Conservation (phyloP, 768 basidiomycete genomes). For the Hygrophorus pudorinus region DNA sequence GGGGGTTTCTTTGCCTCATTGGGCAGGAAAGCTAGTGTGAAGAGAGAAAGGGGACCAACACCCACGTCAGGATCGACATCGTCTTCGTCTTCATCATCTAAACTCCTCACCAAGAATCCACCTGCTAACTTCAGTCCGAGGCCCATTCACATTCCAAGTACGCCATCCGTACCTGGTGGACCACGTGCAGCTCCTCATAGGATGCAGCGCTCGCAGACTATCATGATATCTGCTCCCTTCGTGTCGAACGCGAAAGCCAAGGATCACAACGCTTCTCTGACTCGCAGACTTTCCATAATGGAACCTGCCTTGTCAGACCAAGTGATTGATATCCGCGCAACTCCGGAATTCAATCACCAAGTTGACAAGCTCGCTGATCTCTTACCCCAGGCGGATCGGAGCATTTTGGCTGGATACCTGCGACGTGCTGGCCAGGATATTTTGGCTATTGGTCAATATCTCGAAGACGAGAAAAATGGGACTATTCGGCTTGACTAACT, state of each 20-base stretch:
- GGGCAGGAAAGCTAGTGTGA: slow-evolving; percentile 57
- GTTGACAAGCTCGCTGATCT: slow-evolving; percentile 64
- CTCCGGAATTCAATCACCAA: slow-evolving; percentile 52
- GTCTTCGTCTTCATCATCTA: slow-evolving; percentile 20
- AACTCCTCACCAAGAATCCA: slow-evolving; percentile 27
- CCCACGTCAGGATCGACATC: not conserved
- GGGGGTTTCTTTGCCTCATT: slow-evolving; percentile 67
- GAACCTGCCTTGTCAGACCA: slow-evolving; percentile 11
- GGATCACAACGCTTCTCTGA: slow-evolving; percentile 18
- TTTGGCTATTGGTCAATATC: slow-evolving; percentile 76
- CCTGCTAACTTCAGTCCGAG: slow-evolving; percentile 13
- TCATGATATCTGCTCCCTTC: slow-evolving; percentile 31
- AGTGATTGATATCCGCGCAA: slow-evolving; percentile 23
- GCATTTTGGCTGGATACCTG: slow-evolving; percentile 60
- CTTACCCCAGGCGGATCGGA: slow-evolving; percentile 63
- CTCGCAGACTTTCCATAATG: slow-evolving; percentile 30
- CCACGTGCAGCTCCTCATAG: slow-evolving; percentile 62
- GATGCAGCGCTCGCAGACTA: slow-evolving; percentile 57
- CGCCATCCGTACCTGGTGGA: slow-evolving; percentile 61
- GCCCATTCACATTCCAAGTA: slow-evolving; percentile 18
- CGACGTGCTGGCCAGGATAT: slow-evolving; percentile 71
- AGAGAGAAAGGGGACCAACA: slow-evolving; percentile 21
- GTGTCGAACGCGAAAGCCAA: slow-evolving; percentile 17
- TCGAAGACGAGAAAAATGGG: slow-evolving; percentile 78
- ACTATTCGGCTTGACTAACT: slow-evolving; percentile 31